Evolutionary conservation across 2,329 filamentous ascomycete genomes (phyloP), one percentile per base, ranked within the genome.

Genomic region (Trichoderma asperellum): DNA sequence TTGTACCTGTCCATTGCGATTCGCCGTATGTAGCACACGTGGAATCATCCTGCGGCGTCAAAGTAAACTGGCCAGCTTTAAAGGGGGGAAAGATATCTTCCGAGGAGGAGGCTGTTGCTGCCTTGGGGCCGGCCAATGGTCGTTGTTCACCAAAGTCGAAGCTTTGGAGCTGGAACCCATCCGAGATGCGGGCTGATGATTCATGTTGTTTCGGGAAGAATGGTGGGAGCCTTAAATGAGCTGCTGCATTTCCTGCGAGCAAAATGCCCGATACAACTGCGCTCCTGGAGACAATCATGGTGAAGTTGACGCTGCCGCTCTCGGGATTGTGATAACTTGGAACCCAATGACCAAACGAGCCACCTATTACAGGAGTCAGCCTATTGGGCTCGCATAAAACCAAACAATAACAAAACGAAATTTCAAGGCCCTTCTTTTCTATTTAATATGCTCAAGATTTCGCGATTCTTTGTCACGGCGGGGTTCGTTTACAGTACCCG

Each of bases 1-100:
- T 58, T n/a, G 72, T 74, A 32, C 73, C 72, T 12, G 73, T 71
- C 71, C 68, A 74, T 35, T 74, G 73, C 37, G 63, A 65, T 56
- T 73, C 71, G 40, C 71, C 72, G 18, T 70, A 56, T 1, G 72
- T 71, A 6, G 68, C 62, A 49, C 73, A 74, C 0, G 69, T 67
- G 2, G 66, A 43, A 14, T 70, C 60, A 12, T 71, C 68, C 34
- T 73, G 73, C 16, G 47, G 57, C 27, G 43, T 68, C 43, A 71
- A 37, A 4, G 66, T 71, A 55, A 66, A 69, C 24, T 63, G 63
- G 16, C 72, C 72, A 12, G 70, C 68, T 49, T 69, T 69, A 69
- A 64, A 71, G 5, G 70, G 4, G 1, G 65, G 57, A 24, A 66
- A 2, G 24, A 3, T 29, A 40, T 43, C 60, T 2, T 68, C 10